Evolutionary conservation across 2,329 filamentous ascomycete genomes (phyloP), one percentile per base, ranked within the genome.

Genomic region (Fusarium temperatum): DNA sequence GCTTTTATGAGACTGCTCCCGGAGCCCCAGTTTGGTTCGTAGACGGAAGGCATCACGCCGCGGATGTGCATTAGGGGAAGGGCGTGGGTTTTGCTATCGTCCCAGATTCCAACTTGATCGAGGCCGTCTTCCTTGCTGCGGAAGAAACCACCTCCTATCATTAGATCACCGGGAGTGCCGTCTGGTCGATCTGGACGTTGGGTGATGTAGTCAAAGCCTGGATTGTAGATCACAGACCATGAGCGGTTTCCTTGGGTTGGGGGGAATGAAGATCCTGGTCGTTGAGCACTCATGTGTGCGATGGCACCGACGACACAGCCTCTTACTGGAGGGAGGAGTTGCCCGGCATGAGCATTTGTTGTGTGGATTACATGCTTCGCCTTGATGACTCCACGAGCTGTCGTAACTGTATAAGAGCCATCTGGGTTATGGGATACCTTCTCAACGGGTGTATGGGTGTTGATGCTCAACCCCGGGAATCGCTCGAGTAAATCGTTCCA

Each of bases 351-450:
- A 10, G 82, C 88, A 69, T 91, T 91, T 3, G 88, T 91, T 13
- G 87, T 87, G 70, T 91, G 87, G 6, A 91, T 82, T 4, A 92
- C 81, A 59, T 90, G 85, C 2, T 81, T 80, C 13, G 87, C 82
- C 8, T 75, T 78, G 39, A 90, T 81, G 0, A 47, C 71, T 5
- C 88, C 88, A 12, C 85, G 81, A 0, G 73, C 60, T 3, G 89
- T 90, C 9, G 81, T 72, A 10, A 90, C 74, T 3, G 79, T 77
- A 74, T 87, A 88, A 5, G 80, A 44, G 2, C 73, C 64, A 3
- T 54, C 48, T 5, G 63, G 42, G n/a, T 66, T 63, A 2, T 67
- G 38, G 10, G 58, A 64, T 20, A 85, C 74, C 10, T 67, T 77
- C 28, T 79, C 74, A 18, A 83, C 84, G 0, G 80, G 71, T 5